Base-by-base conservation (phyloP, 1,284 basidiomycete species). In the Peniophora sp. region DNA sequence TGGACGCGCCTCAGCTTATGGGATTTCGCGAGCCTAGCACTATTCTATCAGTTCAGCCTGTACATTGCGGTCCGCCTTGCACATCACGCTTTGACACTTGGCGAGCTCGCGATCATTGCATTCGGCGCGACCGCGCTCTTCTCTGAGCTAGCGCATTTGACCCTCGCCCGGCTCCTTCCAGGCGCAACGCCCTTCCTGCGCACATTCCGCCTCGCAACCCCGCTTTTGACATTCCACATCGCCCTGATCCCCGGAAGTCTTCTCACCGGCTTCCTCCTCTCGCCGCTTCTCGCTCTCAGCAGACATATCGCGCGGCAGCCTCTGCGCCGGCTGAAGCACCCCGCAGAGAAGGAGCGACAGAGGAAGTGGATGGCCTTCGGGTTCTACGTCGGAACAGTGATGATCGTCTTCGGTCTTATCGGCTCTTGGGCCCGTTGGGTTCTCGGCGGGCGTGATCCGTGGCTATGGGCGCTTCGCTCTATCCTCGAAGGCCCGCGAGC, bases 361-460 rank as follows among this genome's bases (percentile, higher is more conserved):
- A 85, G 91, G 23, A 83, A 89, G 2, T 78, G 87, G 45, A 83
- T 97, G 42, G 95, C 96, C 6, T 74, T 85, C 11, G 91, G 85
- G 2, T 95, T 98, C 69, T 95, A 95, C 62, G 67, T 78, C 22
- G 90, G 93, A 35, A 72, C 90, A 0, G 66, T 85, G 24, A 66
- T 95, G 48, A 83, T 97, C 58, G 79, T 96, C 24, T 82, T 81
- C 3, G 88, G 91, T 1, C 71, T 93, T n/a, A 84, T 99, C 43
- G 96, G 95, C 5, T 74, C 88, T 47, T 99, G 96, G 96, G 84
- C 89, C 9, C 78, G 85, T 43, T 95, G 95, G 92, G 85, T 86
- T 61, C 78, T 99, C 2, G 82, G 81, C 10, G 80, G 81, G 52
- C 78, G 92, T 24, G 81, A 96, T 66, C 95, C 97, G 0, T 97